Base-by-base conservation (phyloP, 2,329 filamentous ascomycete species). In the Fusarium sp. region DNA sequence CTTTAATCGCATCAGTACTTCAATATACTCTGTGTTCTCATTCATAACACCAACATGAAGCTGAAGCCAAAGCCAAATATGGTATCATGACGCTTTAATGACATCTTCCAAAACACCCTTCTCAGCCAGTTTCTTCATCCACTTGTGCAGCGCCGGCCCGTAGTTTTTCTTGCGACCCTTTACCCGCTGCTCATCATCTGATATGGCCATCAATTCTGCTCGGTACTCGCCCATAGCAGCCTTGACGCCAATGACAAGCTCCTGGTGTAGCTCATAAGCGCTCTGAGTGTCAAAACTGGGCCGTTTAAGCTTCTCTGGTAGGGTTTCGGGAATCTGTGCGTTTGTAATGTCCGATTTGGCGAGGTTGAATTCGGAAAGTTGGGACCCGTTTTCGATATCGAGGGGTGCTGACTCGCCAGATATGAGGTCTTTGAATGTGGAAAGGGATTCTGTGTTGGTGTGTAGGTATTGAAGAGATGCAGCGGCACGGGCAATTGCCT, bases 71-170 rank as follows among this genome's bases (percentile, higher is more conserved):
- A 13, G 10, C 28, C 5, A 31, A 31, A 22, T 14, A 36, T 15
- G 24, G 53, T 56, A 71, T 38, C 53, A 69, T 8, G 72, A 70
- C 26, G 67, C 62, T 15, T 73, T 74, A 13, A 81, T 77, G 6
- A 80, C 47, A 36, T 83, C 79, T 69, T 83, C 80, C 57, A 96
- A 77, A 3, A 88, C 80, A 2, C 88, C 89, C 72, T 91, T 90
- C 62, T 89, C 88, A 1, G 91, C 91, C 59, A 97, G 83, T 65
- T 87, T 87, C 67, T 86, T 85, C 44, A 94, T 79, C 89, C 92
- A 95, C 38, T 80, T 82, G 71, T 92, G 88, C 22, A 95, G 84
- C 1, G 89, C 87, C 1, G 89, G 88, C 1, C 88, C 89, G 74
- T 92, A 92, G 74, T 97, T 92, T 73, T 88, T 85, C 72, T 87